Evolutionary conservation across 2,329 filamentous ascomycete genomes (phyloP).

Genomic region (Bretziella fagacearum): DNA sequence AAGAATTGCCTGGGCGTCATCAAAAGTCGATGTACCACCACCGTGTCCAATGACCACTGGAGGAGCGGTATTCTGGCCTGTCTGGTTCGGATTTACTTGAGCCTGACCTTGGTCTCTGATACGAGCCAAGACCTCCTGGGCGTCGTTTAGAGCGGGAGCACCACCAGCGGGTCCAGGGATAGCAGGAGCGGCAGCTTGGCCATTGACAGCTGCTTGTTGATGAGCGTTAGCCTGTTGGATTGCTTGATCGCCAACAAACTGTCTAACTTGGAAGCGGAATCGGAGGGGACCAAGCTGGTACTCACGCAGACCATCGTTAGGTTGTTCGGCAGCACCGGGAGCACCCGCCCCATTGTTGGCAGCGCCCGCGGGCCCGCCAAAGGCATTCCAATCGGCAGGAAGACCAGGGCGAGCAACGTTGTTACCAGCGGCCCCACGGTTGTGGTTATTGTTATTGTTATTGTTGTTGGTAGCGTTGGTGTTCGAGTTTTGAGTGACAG

Average conservation of each 20-base stretch:
- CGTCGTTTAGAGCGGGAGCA: neutral
- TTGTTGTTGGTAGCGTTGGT: slow-evolving; percentile 21
- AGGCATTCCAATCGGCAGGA: neutral
- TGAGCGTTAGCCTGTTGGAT: slow-evolving; percentile 13
- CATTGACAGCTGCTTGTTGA: slow-evolving; percentile 9
- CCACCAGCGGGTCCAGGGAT: neutral
- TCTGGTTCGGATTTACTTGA: neutral
- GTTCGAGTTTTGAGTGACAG: slow-evolving; percentile 40
- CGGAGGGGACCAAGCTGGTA: slow-evolving; percentile 10
- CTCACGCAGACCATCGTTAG: slow-evolving; percentile 10
- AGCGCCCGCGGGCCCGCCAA: neutral
- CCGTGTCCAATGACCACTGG: neutral
- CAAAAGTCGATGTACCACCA: no score
- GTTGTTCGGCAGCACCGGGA: neutral
- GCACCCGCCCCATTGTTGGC: slow-evolving; percentile 1
- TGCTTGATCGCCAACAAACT: slow-evolving; percentile 19
- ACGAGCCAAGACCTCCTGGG: neutral
- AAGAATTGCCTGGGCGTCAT: neutral
- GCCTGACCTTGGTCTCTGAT: neutral
- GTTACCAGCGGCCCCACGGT: slow-evolving; percentile 15
- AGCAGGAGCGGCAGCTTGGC: neutral
- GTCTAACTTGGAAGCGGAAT: slow-evolving; percentile 18
- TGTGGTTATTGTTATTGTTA: slow-evolving; percentile 13
- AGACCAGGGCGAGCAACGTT: slow-evolving; percentile 17
- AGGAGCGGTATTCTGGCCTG: neutral